Evolutionary conservation across 176 grass and related monocot genomes (phyloP).

Genomic region (Carex kokanica): DNA sequence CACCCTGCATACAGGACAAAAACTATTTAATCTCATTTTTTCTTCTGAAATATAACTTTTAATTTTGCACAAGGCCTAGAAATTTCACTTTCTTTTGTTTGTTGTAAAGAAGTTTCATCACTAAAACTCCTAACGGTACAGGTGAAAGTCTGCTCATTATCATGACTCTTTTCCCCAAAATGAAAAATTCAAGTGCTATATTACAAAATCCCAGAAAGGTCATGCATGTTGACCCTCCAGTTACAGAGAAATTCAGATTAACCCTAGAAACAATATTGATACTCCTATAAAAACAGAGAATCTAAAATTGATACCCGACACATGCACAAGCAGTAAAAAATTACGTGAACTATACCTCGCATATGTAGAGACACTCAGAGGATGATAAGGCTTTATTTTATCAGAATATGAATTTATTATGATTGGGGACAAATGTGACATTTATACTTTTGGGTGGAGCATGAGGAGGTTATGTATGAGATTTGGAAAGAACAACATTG

Average conservation of each 20-base stretch:
- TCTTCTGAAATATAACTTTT: background rate
- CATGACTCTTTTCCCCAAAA: background rate
- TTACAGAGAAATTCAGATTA: background rate
- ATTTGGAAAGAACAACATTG: background rate
- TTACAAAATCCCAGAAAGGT: background rate
- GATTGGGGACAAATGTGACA: background rate
- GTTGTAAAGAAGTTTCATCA: background rate
- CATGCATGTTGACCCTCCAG: background rate
- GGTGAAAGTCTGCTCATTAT: background rate
- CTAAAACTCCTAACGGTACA: background rate
- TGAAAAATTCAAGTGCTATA: background rate
- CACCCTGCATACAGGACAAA: slow-evolving; percentile 50
- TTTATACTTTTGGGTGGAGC: background rate
- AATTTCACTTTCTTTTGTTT: background rate
- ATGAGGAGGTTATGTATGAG: background rate
- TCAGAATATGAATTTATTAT: background rate
- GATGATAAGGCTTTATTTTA: background rate
- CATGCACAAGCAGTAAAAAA: background rate
- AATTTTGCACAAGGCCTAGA: background rate
- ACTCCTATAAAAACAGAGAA: background rate
- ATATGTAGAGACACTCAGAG: background rate
- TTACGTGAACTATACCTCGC: background rate
- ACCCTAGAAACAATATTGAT: background rate
- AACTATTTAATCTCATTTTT: background rate
- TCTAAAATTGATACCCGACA: background rate